Evolutionary conservation across 1,139 yeast genomes (phyloP).

Genomic region (Dujonia santamariae): DNA sequence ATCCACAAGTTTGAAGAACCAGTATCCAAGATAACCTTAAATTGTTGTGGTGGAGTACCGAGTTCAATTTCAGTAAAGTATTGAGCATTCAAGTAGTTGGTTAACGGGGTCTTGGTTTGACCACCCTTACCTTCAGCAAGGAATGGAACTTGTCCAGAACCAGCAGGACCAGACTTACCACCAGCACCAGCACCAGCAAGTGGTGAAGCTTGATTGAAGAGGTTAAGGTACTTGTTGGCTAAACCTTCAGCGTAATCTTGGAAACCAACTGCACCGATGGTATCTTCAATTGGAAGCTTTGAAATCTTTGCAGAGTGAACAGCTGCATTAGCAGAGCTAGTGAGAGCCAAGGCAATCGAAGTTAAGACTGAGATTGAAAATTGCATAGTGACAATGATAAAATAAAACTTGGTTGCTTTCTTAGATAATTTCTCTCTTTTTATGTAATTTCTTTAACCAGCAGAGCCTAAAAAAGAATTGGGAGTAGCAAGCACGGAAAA

Average conservation of each 20-base stretch:
- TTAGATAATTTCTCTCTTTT: too few relatives aligned
- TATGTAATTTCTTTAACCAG: too few relatives aligned
- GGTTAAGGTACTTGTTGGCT: slow-evolving; percentile 66
- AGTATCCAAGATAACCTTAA: slow-evolving; percentile 89
- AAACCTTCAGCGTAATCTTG: slow-evolving; percentile 65
- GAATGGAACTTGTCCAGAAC: slow-evolving; percentile 42
- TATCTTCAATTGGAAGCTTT: slow-evolving; percentile 62
- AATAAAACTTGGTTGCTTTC: too few relatives aligned
- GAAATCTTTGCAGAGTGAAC: slow-evolving; percentile 60
- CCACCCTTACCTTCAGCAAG: slow-evolving; percentile 30
- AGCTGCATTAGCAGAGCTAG: slow-evolving; percentile 54
- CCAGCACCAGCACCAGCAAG: slow-evolving; percentile 10
- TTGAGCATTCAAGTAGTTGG: slow-evolving; percentile 92
- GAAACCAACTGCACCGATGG: slow-evolving; percentile 57
- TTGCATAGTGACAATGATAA: slow-evolving; percentile 26
- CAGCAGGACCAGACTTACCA: slow-evolving; percentile 14
- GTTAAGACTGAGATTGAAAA: slow-evolving; percentile 31
- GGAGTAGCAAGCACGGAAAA: too few relatives aligned
- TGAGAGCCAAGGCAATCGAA: slow-evolving; percentile 53
- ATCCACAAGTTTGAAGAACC: slow-evolving; percentile 98
- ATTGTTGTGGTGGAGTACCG: slow-evolving; percentile 91
- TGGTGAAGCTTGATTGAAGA: slow-evolving; percentile 41
- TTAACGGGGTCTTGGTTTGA: slow-evolving; percentile 70
- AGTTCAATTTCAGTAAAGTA: slow-evolving; percentile 84
- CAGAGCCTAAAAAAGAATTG: too few relatives aligned